phyloP scores from a whole-genome alignment of 2,329 filamentous ascomycete genomes.

The Xylariaceae sp. region DNA sequence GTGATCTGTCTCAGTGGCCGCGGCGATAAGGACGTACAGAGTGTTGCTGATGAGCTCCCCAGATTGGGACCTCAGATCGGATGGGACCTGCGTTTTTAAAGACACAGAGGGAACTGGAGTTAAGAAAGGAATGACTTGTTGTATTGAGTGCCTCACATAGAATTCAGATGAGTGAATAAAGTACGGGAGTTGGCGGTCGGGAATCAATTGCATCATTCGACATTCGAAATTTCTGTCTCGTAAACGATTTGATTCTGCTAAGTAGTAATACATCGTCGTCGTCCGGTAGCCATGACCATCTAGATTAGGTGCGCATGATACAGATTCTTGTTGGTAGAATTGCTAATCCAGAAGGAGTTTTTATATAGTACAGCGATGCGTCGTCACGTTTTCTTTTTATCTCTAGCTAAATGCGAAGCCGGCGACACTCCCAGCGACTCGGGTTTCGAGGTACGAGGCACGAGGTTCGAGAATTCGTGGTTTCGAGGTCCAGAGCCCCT shows the following conservation, averaged over 20 bases:
- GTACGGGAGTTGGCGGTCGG: constrained; percentile 20
- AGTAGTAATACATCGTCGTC: background rate
- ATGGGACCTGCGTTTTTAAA: constrained; percentile 60
- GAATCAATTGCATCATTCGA: background rate
- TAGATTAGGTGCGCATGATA: constrained; percentile 20
- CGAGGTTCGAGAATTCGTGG: too few relatives aligned
- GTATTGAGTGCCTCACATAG: too few relatives aligned
- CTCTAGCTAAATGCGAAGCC: constrained; percentile 17
- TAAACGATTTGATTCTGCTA: background rate
- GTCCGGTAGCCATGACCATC: background rate
- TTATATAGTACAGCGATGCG: constrained; percentile 36
- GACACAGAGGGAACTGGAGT: constrained; percentile 5
- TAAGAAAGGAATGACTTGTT: background rate
- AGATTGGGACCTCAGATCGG: constrained; percentile 83
- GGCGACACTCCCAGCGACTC: too few relatives aligned
- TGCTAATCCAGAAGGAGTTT: constrained; percentile 27
- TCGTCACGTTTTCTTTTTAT: constrained; percentile 8
- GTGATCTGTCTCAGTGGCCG: constrained; percentile 91
- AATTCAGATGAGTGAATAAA: background rate
- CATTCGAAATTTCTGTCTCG: background rate
- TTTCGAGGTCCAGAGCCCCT: background rate
- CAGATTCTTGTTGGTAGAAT: constrained; percentile 10
- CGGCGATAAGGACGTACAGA: constrained; percentile 98
- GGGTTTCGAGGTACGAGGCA: too few relatives aligned
- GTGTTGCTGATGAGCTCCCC: constrained; percentile 89